A percentile compares a stretch with the other conserved stretches of the same genome.
These are phyloP conservation scores for Neonectria faginata DNA, from an alignment of 2,329 filamentous ascomycete species.

Conservation along the genomic window DNA sequence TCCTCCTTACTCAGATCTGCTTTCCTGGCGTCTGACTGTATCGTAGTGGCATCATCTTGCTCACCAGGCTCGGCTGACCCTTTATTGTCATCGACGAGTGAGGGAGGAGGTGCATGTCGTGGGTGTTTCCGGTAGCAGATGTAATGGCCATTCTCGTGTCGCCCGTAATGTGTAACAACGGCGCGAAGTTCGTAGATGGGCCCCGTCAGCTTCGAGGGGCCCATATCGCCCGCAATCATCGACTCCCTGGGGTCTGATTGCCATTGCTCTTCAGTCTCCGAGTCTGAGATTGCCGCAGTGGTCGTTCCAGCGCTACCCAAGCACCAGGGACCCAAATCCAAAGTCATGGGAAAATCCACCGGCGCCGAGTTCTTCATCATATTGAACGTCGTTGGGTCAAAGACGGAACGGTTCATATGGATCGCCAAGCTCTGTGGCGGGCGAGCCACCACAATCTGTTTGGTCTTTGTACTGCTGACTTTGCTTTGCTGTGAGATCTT, in stretches of 20 bases:
- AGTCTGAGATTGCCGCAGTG: slow-evolving; percentile 3
- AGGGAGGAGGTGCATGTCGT: slow-evolving; percentile 34
- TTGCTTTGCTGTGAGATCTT: slow-evolving; percentile 75
- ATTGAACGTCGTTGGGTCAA: slow-evolving; percentile 83
- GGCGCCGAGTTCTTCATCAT: slow-evolving; percentile 86
- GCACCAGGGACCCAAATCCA: slow-evolving; percentile 89
- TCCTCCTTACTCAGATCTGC: slow-evolving; percentile 35
- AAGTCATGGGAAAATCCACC: slow-evolving; percentile 78
- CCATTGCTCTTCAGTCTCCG: slow-evolving; percentile 71
- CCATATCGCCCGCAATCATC: slow-evolving; percentile 73
- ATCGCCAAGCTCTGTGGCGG: slow-evolving; percentile 84
- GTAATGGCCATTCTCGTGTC: slow-evolving; percentile 96
- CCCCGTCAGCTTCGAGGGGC: slow-evolving; percentile 64
- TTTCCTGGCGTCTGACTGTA: slow-evolving; percentile 15
- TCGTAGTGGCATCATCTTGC: slow-evolving; percentile 16
- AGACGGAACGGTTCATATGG: slow-evolving; percentile 92
- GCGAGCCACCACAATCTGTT: slow-evolving; percentile 87
- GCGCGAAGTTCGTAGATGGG: slow-evolving; percentile 82
- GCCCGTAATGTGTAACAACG: slow-evolving; percentile 88
- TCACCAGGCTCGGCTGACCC: slow-evolving; percentile 33
- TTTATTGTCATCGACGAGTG: slow-evolving; percentile 12
- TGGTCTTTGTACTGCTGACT: slow-evolving; percentile 84
- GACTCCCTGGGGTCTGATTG: slow-evolving; percentile 74
- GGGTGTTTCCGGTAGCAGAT: slow-evolving; percentile 86
- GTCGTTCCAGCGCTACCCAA: slow-evolving; percentile 67